phyloP scores from a whole-genome alignment of 2,329 filamentous ascomycete genomes.

The Xylariaceae sp. region DNA sequence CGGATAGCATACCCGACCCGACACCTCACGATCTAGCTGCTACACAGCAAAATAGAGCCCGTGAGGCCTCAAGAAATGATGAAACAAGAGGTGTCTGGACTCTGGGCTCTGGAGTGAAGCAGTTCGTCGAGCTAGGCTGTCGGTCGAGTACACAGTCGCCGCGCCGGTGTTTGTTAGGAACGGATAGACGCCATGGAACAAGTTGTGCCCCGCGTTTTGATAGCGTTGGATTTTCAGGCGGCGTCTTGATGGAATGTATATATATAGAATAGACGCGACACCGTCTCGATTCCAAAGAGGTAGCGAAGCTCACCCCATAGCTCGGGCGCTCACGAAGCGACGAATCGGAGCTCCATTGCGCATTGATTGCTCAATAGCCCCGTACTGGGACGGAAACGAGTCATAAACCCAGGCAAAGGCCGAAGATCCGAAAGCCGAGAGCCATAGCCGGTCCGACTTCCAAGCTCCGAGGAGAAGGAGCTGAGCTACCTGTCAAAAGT shows the following conservation, averaged over 20 bases:
- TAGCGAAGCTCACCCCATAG: too few relatives aligned
- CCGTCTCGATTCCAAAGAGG: not conserved
- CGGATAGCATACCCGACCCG: not conserved
- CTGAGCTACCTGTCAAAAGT: too few relatives aligned
- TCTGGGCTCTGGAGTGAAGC: not conserved
- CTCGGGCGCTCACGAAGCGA: not conserved
- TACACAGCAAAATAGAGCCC: not conserved
- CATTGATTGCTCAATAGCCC: not conserved
- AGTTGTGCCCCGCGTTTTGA: too few relatives aligned
- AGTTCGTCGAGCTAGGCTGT: not conserved
- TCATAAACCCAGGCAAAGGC: not conserved
- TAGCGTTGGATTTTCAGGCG: too few relatives aligned
- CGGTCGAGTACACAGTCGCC: not conserved
- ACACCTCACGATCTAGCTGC: not conserved
- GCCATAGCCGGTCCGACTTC: too few relatives aligned
- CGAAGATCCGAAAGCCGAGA: too few relatives aligned
- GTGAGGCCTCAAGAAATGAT: too few relatives aligned
- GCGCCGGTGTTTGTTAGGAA: not conserved
- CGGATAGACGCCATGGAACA: too few relatives aligned
- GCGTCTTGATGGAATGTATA: not conserved
- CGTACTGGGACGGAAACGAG: not conserved
- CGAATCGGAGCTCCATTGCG: not conserved
- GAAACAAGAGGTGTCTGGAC: not conserved
- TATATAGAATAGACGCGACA: not conserved
- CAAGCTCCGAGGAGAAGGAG: too few relatives aligned